Evolutionary conservation across 306 rosid genomes (phyloP), one percentile per base, ranked within the genome.

Genomic region (Leucaena leucocephala): DNA sequence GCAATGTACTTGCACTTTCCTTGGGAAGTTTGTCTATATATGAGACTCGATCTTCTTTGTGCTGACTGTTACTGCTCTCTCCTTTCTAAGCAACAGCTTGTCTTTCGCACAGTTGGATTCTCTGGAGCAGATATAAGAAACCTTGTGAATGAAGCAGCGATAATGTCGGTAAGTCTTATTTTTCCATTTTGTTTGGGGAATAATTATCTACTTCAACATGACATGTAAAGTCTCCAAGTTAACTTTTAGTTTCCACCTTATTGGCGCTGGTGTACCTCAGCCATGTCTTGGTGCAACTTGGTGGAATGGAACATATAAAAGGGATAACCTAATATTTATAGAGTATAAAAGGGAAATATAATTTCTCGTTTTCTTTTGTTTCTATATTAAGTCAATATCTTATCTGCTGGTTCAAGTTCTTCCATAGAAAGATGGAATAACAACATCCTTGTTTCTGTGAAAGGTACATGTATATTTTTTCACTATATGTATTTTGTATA

Each of bases 101-200:
- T 95, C 75, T 95, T 91, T 88, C 97, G 96, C 16, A 95, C 98
- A 8, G 96, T 95, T 87, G 97, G 98, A 46, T 93, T 95, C 87
- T 95, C 99, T 70, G 98, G 97, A 82, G 99, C 99, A 35, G 98
- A 95, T 83, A 89, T 95, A 50, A 88, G 94, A 82, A 95, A 95
- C 82, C 99, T 95, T 76, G 94, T 95, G 76, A 95, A 95, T 38
- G 99, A 95, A 92, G 91, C 99, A 59, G 97, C 99, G 45, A 95
- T 95, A 79, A 95, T 93, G 99, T 93, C 98, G 87, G 99, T 91
- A 84, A 68, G 98, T 90, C 33, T 34, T 73, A 74, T 55, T 39
- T 52, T 68, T 17, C 57, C 49, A 70, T 80, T 72, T 80, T 80
- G 35, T 52, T 45, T 45, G 27, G 34, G 55, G 44, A 54, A 49